These are phyloP conservation scores for Scutellaria barbata DNA, from an alignment of 257 asterid genomes.

Conservation along the genomic window DNA sequence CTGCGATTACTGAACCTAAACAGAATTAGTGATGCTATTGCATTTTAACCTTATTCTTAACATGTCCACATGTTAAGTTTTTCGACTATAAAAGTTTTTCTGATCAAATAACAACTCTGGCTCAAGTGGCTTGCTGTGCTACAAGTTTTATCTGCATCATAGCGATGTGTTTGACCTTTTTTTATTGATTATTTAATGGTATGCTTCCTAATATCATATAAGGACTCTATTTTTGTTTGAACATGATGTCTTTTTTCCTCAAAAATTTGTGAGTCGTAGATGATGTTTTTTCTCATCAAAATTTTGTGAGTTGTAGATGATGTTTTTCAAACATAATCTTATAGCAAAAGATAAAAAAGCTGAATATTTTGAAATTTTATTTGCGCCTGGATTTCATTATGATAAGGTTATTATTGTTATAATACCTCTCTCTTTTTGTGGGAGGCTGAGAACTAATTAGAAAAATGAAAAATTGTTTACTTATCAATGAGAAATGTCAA, in stretches of 20 bases:
- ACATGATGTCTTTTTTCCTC: background rate
- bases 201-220: conserved; percentile 6
- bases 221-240: background rate
- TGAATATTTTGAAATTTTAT: background rate
- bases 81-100: background rate
- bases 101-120: background rate
- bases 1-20: background rate
- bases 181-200: conserved; percentile 6
- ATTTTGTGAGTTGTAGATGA: background rate
- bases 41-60: background rate
- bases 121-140: conserved; percentile 8
- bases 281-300: background rate
- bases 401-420: background rate
- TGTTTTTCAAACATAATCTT: background rate
- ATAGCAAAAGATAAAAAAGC: background rate
- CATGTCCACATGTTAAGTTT: conserved; percentile 13
- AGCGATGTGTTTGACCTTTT: background rate
- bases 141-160: conserved; percentile 6
- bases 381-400: conserved; percentile 3
- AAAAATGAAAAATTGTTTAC: background rate
- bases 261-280: background rate
- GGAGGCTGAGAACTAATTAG: background rate
- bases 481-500: background rate
- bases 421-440: background rate
- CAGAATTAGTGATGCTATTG: background rate